Evolutionary conservation across 83 land plant species (phyloP), one percentile per base, ranked within the genome.

Genomic region (Diphasiastrum complanatum): DNA sequence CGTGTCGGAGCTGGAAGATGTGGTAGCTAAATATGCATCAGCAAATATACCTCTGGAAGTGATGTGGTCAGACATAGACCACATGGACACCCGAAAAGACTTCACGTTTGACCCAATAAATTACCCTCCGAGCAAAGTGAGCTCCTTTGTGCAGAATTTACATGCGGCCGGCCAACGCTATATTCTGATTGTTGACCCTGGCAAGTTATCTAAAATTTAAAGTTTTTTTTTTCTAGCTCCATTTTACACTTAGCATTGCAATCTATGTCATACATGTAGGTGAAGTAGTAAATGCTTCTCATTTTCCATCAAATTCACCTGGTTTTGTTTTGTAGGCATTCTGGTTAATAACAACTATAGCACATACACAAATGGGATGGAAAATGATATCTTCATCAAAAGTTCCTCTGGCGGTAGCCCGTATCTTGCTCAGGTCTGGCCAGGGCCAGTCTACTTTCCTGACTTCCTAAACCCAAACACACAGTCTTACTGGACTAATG

Each of bases 21-120:
- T 90, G 33, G 89, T 86, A 5, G 83, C 73, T 1, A 76, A 78
- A 18, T 91, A 80, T 58, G 66, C 71, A n/a, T 57, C 64, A 47
- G 81, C 95, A 4, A 28, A 58, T 28, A 82, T 87, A 33, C 95
- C 97, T 24, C 68, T 91, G 16, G 95, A 87, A 32, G 86, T 79
- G 12, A 84, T 91, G 60, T 91, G 95, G 97, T 79, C 79, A 4
- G 95, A 87, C 63, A 84, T 87, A 66, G 97, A 91, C 63, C 75
- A 87, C 78, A 91, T 91, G 97, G 86, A 91, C 37, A 76, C 47
- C 0, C 82, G 50, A 78, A 91, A 82, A 61, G 95, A 84, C 69
- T 91, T 91, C 78, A 91, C 90, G 16, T 66, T 91, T 6, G 87
- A 87, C 45, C 97, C 83, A 33, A 46, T 87, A 46, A 84, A 83